These are phyloP conservation scores for Eleusine indica DNA, from an alignment of 176 grass and related monocot genomes.

Conservation along the genomic window DNA sequence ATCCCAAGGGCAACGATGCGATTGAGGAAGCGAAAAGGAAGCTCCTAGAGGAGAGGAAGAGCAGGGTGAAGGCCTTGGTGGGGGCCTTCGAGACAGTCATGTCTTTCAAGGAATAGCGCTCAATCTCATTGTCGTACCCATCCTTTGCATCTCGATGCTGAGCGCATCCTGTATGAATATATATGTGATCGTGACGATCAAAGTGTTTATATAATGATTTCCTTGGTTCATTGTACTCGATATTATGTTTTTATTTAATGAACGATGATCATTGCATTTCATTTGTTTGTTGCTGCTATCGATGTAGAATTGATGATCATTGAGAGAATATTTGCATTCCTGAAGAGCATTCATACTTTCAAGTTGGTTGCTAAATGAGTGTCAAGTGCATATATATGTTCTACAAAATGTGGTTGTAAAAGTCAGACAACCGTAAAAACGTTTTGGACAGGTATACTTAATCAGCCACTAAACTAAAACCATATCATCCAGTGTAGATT, in stretches of 20 bases:
- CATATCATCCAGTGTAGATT: background rate
- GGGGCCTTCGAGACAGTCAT: slow-evolving; percentile 87
- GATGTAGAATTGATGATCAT: slow-evolving; percentile 31
- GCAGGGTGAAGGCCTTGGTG: slow-evolving; percentile 80
- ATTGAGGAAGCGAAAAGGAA: slow-evolving; percentile 75
- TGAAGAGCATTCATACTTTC: background rate
- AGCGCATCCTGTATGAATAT: slow-evolving; percentile 28
- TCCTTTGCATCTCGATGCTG: background rate
- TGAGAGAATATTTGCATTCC: slow-evolving; percentile 7
- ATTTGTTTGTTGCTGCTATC: slow-evolving; percentile 8
- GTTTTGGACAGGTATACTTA: background rate
- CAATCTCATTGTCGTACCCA: background rate
- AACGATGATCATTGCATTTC: slow-evolving; percentile 20
- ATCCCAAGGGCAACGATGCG: slow-evolving; percentile 57
- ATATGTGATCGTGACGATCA: slow-evolving; percentile 22
- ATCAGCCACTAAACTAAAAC: background rate
- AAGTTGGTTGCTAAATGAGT: background rate
- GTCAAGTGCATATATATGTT: background rate
- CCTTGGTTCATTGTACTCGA: slow-evolving; percentile 28
- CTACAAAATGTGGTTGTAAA: background rate
- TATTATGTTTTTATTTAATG: slow-evolving; percentile 17
- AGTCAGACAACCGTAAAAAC: background rate
- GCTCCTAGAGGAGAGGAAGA: slow-evolving; percentile 74
- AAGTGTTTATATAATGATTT: slow-evolving; percentile 47
- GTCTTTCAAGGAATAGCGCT: slow-evolving; percentile 48